Base-by-base conservation (phyloP, 805 yeast genomes). In the Ogataea pini region DNA sequence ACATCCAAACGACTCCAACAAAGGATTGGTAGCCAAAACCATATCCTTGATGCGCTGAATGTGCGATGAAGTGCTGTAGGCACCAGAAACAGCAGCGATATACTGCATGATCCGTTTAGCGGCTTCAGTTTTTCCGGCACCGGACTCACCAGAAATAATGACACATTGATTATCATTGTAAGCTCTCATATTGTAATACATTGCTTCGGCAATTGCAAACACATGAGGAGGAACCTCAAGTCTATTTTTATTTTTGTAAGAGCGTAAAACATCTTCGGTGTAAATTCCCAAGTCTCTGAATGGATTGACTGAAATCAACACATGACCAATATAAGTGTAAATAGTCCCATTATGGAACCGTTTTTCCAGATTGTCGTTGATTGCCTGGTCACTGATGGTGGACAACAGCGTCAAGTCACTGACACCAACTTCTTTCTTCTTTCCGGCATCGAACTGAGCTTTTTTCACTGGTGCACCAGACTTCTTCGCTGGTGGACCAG, bases 201-300 rank as follows among this genome's bases (percentile, higher is more conserved):
- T 90, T 29, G 95, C 72, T 70, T 94, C 99, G 9, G 99, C 99
- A 61, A 94, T 90, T 45, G 98, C 96, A 69, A 85, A 94, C 25
- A 94, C 99, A 70, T 94, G 99, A 3, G 99, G 99, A 14, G 98
- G 96, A 24, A 87, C 96, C 70, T 94, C 99, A 50, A 94, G 74
- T 60, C 99, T 77, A 68, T 94, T 94, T 67, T 91, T 90, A 52
- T 96, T 96, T 67, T 83, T 82, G 64, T 94, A 94, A 16, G 85
- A 74, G 49, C 80, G 79, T 55, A 92, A 72, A 1, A 83, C 83
- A 18, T 82, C 84, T 42, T 82, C 86, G 7, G 97, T 89, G 70
- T 94, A 94, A 44, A 94, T 94, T 2, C 99, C 99, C 62, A 94
- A 73, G 66, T 94, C 99, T 55, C 90, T 82, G 72, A 94, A 94